These are phyloP conservation scores for Mycena galericulata DNA, from an alignment of 768 basidiomycete genomes.

Conservation along the genomic window DNA sequence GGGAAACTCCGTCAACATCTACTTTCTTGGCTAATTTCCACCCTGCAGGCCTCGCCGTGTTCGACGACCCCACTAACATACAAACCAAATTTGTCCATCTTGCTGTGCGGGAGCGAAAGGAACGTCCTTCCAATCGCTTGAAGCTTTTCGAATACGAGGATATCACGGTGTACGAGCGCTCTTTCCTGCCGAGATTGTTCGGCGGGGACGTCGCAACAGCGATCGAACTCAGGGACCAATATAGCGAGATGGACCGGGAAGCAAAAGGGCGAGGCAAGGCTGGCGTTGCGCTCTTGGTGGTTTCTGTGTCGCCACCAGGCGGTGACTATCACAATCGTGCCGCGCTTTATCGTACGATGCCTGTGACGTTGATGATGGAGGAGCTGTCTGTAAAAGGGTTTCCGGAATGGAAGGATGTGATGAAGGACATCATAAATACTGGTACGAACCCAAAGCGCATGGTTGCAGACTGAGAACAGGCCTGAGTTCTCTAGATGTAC, in stretches of 20 bases:
- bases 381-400: neutral
- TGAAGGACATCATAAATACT: slow-evolving; percentile 9
- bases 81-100: slow-evolving; percentile 6
- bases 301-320: neutral
- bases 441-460: neutral
- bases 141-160: neutral
- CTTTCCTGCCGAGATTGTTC: neutral
- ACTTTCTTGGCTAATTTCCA: neutral
- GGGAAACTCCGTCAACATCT: neutral
- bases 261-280: slow-evolving; percentile 1
- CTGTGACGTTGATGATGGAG: neutral
- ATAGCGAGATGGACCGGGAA: neutral
- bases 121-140: neutral
- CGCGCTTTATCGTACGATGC: neutral
- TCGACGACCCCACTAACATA: neutral
- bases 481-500: neutral
- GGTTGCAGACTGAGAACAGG: neutral
- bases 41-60: neutral
- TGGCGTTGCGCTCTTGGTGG: neutral
- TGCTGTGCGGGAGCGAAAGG: neutral
- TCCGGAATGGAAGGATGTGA: slow-evolving; percentile 2
- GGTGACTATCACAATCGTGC: neutral
- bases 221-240: neutral
- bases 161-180: neutral
- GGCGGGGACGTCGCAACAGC: neutral